A percentile compares a stretch with the other conserved stretches of the same genome.
phyloP scores from a whole-genome alignment of 371 early-diverging fungal genomes.

The Apophysomyces trapeziformis region DNA sequence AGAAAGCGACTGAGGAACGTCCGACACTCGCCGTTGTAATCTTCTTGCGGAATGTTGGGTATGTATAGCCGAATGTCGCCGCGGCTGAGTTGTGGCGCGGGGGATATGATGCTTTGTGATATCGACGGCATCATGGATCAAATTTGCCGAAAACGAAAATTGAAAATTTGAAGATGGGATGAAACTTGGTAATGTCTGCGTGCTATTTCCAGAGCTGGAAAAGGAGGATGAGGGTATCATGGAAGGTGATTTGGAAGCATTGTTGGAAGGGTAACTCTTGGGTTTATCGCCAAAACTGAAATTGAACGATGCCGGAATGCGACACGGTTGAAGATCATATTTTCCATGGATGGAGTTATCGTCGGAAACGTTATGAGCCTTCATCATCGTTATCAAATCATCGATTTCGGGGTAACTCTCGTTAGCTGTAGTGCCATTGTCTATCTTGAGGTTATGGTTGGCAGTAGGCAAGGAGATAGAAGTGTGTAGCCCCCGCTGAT shows the following conservation, averaged over 20 bases:
- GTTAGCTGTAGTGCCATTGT: constrained; percentile 7
- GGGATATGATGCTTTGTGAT: constrained; percentile 9
- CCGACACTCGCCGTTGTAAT: not conserved
- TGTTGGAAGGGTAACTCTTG: constrained; percentile 3
- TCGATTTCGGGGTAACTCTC: constrained; percentile 14
- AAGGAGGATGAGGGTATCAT: constrained; percentile 7
- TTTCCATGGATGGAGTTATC: constrained; percentile 10
- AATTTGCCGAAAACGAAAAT: constrained; percentile 6
- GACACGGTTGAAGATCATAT: constrained; percentile 9
- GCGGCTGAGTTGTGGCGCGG: not conserved
- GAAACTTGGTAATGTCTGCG: constrained; percentile 1
- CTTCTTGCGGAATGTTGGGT: constrained; percentile 10
- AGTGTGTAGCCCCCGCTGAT: constrained; percentile 18
- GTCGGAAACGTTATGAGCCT: constrained; percentile 14
- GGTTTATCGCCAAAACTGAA: constrained; percentile 10
- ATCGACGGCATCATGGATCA: not conserved
- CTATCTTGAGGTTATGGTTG: constrained; percentile 1
- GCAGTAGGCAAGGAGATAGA: constrained; percentile 10
- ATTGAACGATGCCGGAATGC: constrained; percentile 11
- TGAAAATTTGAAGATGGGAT: constrained; percentile 8
- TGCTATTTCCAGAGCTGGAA: not conserved
- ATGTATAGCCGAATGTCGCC: constrained; percentile 2
- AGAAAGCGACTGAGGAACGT: constrained; percentile 3
- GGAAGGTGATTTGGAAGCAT: not conserved
- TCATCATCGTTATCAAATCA: constrained; percentile 18